phyloP scores from a whole-genome alignment of 306 rosid species.

The Dalbergia oliveri region DNA sequence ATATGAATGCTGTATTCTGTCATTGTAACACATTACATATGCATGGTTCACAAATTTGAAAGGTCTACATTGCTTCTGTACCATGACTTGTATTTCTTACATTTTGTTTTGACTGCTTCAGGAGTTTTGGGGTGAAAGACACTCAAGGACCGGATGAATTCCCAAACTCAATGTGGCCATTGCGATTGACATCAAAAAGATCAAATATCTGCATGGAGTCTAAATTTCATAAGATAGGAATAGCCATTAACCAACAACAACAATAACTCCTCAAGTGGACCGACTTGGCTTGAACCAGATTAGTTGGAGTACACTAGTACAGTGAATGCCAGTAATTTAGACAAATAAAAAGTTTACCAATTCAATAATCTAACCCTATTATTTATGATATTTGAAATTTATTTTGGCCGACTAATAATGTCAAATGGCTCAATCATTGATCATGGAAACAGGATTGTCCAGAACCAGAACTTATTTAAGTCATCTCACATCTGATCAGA shows the following conservation, averaged over 20 bases:
- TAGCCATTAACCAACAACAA: too few species aligned
- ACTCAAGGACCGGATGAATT: conserved; percentile 45
- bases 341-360: background rate
- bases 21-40: background rate
- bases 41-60: conserved; percentile 11
- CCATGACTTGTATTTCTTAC: conserved; percentile 34
- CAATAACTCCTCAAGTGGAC: too few species aligned
- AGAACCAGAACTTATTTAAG: background rate
- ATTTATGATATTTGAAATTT: background rate
- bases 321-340: too few species aligned
- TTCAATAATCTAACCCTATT: background rate
- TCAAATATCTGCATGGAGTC: conserved; percentile 43
- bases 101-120: conserved; percentile 36
- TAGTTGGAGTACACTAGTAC: too few species aligned
- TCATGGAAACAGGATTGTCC: background rate
- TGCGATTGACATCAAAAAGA: conserved; percentile 44
- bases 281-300: background rate
- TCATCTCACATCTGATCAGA: background rate
- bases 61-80: background rate
- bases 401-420: background rate
- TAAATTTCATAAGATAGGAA: background rate
- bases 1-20: background rate
- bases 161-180: conserved; percentile 45
- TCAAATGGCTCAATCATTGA: background rate
- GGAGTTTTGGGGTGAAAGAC: conserved; percentile 50